Evolutionary conservation across 2,329 filamentous ascomycete species (phyloP).

Genomic region (Didymella lethalis): DNA sequence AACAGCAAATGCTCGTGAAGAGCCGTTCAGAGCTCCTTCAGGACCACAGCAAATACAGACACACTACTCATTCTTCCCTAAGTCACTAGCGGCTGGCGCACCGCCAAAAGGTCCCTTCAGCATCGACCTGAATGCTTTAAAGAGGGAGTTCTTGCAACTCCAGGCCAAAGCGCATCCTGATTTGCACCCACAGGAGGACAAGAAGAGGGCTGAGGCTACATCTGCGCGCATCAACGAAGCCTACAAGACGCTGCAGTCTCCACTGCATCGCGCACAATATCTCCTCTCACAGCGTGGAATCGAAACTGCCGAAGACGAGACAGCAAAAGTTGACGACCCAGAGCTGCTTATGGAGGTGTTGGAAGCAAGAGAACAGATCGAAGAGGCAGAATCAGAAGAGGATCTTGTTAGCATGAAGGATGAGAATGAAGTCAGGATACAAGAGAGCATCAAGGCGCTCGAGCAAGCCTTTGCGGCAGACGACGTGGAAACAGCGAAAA

Average conservation of each 20-base stretch:
- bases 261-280: slow-evolving; percentile 87
- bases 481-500: slow-evolving; percentile 71
- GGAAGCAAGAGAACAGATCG: slow-evolving; percentile 73
- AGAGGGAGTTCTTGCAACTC: slow-evolving; percentile 84
- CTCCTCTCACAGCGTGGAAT: slow-evolving; percentile 75
- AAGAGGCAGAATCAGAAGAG: slow-evolving; percentile 64
- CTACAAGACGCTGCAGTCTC: slow-evolving; percentile 82
- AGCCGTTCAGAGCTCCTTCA: slow-evolving; percentile 26
- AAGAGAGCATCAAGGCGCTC: slow-evolving; percentile 67
- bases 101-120: slow-evolving; percentile 80
- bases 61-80: slow-evolving; percentile 89
- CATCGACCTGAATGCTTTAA: slow-evolving; percentile 74
- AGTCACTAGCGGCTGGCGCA: slow-evolving; percentile 76
- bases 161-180: slow-evolving; percentile 82
- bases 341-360: slow-evolving; percentile 80
- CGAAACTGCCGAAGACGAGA: slow-evolving; percentile 82
- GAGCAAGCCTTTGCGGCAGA: slow-evolving; percentile 71
- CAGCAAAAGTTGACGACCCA: slow-evolving; percentile 71
- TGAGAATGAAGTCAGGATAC: slow-evolving; percentile 74
- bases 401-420: slow-evolving; percentile 66
- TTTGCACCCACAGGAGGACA: slow-evolving; percentile 59
- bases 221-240: slow-evolving; percentile 89
- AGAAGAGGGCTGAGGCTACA: slow-evolving; percentile 74
- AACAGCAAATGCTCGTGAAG: slow-evolving; percentile 28
- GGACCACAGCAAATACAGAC: slow-evolving; percentile 53